phyloP scores from a whole-genome alignment of 441 rosid species.

The Oxalis stricta region DNA sequence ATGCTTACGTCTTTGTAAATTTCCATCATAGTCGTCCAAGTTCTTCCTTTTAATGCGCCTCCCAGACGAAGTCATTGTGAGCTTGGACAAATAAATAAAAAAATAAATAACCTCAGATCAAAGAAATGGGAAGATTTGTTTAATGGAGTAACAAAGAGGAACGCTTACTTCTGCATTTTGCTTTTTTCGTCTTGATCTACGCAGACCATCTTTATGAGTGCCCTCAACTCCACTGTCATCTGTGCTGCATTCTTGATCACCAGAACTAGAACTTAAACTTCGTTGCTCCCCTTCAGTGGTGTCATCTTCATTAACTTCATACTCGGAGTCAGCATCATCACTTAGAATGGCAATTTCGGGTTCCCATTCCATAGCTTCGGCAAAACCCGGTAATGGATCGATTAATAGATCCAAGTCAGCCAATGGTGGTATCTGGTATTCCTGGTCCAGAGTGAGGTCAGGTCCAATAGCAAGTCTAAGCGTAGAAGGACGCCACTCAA shows the following conservation, averaged over 20 bases:
- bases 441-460: conserved; percentile 74
- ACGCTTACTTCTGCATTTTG: conserved; percentile 57
- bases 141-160: conserved; percentile 3
- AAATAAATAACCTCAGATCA: conserved; percentile 6
- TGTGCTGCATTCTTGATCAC: conserved; percentile 47
- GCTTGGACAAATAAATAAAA: conserved; percentile 44
- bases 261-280: conserved; percentile 45
- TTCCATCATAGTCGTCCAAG: conserved; percentile 55
- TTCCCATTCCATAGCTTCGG: conserved; percentile 89
- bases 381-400: conserved; percentile 76
- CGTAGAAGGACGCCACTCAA: conserved; percentile 84
- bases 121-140: background rate
- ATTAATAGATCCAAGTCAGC: conserved; percentile 65
- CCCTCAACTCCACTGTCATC: conserved; percentile 55
- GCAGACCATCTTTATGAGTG: conserved; percentile 40
- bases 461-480: conserved; percentile 76
- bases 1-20: conserved; percentile 28
- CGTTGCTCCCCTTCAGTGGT: conserved; percentile 64
- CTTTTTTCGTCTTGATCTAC: conserved; percentile 65
- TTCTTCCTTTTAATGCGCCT: conserved; percentile 86
- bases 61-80: conserved; percentile 87
- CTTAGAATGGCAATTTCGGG: conserved; percentile 65
- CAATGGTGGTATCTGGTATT: conserved; percentile 72
- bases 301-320: conserved; percentile 70
- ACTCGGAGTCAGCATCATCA: conserved; percentile 95